Percentiles rank a stretch among this genome's conserved stretches.
These are phyloP conservation scores for Chalaropsis ovoidea DNA, from an alignment of 2,329 filamentous ascomycete species.

Conservation along the genomic window DNA sequence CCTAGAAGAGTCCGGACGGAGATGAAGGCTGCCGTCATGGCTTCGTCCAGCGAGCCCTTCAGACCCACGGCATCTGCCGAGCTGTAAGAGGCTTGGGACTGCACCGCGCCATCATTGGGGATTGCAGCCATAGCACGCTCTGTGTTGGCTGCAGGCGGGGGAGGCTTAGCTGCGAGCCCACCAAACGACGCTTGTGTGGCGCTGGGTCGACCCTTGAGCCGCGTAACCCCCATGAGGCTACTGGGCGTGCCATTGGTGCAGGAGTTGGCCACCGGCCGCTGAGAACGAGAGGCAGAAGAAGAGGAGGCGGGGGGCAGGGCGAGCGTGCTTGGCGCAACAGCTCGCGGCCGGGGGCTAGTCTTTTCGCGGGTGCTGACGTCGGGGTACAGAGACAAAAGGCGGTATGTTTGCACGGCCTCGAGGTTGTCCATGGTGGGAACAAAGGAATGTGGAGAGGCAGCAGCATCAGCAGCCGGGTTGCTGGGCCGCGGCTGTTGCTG, in stretches of 20 bases:
- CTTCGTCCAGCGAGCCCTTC: conserved; percentile 24
- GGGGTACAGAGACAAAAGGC: conserved; percentile 19
- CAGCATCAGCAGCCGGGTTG: background rate
- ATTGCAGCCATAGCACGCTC: conserved; percentile 24
- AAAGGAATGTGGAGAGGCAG: background rate
- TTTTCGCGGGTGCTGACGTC: conserved; percentile 16
- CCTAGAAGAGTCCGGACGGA: conserved; percentile 49
- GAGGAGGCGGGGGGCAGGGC: background rate
- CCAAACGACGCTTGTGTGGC: conserved; percentile 15
- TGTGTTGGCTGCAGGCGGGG: conserved; percentile 18
- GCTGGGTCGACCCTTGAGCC: conserved; percentile 24
- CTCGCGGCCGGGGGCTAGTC: background rate
- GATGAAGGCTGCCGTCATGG: conserved; percentile 47
- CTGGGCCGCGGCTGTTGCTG: conserved; percentile 3
- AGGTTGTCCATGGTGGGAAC: conserved; percentile 22
- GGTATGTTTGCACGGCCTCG: conserved; percentile 24
- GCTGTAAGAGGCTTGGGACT: background rate
- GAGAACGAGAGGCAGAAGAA: background rate
- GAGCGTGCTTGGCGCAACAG: background rate
- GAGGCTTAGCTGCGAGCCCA: conserved; percentile 13
- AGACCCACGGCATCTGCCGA: background rate
- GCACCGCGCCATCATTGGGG: conserved; percentile 14
- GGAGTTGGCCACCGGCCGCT: background rate
- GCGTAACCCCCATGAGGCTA: conserved; percentile 15
- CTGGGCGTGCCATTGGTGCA: background rate